These are phyloP conservation scores for Brettanomyces custersianus DNA, from an alignment of 805 yeast species.

Conservation along the genomic window DNA sequence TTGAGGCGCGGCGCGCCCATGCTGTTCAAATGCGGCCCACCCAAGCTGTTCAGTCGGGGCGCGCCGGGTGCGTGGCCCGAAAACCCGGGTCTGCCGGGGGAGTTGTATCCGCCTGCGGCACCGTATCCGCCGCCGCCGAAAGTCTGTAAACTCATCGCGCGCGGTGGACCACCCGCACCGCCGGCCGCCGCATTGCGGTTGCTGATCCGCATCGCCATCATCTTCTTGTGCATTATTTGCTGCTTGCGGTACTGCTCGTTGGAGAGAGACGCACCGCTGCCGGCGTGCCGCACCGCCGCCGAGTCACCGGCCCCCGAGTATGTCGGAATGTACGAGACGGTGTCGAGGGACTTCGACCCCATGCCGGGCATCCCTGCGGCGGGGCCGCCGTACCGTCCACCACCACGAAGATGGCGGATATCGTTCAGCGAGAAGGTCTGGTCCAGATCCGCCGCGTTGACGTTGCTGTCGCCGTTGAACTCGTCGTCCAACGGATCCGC, in stretches of 20 bases:
- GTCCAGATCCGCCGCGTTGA: constrained; percentile 20
- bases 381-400: constrained; percentile 55
- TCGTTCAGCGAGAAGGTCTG: constrained; percentile 53
- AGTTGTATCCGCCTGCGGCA: neutral
- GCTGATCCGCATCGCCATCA: constrained; percentile 27
- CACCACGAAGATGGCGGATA: constrained; percentile 51
- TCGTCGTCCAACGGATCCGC: constrained; percentile 18
- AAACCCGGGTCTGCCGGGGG: neutral
- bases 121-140: constrained; percentile 2
- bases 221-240: constrained; percentile 58
- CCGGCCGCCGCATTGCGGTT: constrained; percentile 23
- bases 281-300: neutral
- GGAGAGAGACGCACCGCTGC: constrained; percentile 18
- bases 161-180: constrained; percentile 25
- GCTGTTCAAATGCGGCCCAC: constrained; percentile 1
- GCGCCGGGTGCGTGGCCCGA: neutral
- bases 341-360: constrained; percentile 25
- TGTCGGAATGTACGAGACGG: constrained; percentile 76
- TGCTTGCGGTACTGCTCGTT: constrained; percentile 63
- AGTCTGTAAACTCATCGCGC: constrained; percentile 28
- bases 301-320: constrained; percentile 12
- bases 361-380: constrained; percentile 15
- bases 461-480: constrained; percentile 20
- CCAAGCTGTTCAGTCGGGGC: neutral
- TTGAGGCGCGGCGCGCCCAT: constrained; percentile 2